phyloP scores from a whole-genome alignment of 2,329 filamentous ascomycete genomes.

The Metarhizium anisopliae region DNA sequence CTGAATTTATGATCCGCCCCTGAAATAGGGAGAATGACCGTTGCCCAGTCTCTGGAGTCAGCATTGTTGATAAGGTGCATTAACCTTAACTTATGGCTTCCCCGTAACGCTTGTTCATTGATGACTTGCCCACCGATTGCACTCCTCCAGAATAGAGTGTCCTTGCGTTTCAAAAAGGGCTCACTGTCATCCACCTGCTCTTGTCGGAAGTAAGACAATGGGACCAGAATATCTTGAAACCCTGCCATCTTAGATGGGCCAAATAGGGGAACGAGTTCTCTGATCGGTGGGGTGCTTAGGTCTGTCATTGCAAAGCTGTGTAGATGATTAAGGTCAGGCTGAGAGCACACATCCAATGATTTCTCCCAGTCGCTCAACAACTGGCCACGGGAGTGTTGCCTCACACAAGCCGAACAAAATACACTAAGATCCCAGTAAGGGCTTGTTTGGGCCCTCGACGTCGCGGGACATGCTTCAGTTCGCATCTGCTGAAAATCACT shows the following conservation, averaged over 20 bases:
- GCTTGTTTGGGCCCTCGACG: constrained; percentile 48
- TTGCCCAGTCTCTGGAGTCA: constrained; percentile 35
- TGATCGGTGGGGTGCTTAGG: constrained; percentile 51
- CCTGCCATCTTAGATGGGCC: constrained; percentile 63
- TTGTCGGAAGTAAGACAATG: constrained; percentile 36
- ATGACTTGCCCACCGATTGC: constrained; percentile 47
- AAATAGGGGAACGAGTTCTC: constrained; percentile 64
- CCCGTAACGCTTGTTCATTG: constrained; percentile 47
- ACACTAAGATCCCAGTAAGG: constrained; percentile 54
- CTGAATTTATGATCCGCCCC: constrained; percentile 30
- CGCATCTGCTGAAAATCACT: constrained; percentile 31
- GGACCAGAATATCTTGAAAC: constrained; percentile 71
- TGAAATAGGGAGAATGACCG: constrained; percentile 46
- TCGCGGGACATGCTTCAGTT: constrained; percentile 49
- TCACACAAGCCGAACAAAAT: constrained; percentile 55
- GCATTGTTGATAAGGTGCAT: constrained; percentile 59
- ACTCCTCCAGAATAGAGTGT: constrained; percentile 68
- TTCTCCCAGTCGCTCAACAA: constrained; percentile 58
- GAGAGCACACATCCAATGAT: constrained; percentile 62
- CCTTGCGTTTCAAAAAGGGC: constrained; percentile 52
- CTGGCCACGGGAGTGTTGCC: constrained; percentile 56
- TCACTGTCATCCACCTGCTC: constrained; percentile 34
- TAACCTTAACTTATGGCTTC: constrained; percentile 62
- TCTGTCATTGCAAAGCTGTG: constrained; percentile 66
- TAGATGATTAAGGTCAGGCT: constrained; percentile 65